Conservation (phyloP, 257 asterid species). For the Plantago ovata region DNA sequence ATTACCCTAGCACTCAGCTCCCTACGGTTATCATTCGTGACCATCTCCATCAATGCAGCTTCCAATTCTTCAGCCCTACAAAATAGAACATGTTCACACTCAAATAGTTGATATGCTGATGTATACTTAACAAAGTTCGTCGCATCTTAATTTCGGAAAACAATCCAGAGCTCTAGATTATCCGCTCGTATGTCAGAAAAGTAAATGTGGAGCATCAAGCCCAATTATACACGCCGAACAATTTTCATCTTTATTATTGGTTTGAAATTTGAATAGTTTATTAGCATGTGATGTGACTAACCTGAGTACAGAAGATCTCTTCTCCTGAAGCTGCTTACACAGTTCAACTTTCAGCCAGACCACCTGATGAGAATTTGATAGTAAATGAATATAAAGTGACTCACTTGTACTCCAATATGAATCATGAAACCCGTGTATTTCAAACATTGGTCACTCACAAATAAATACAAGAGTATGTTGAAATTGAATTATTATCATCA, state of each 20-base stretch:
- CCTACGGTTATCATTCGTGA: conserved; percentile 75
- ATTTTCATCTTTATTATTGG: conserved; percentile 2
- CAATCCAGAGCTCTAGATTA: not conserved
- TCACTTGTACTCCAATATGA: conserved; percentile 7
- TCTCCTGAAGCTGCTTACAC: conserved; percentile 76
- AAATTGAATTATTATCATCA: too few relatives aligned
- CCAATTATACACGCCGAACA: not conserved
- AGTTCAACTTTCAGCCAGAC: conserved; percentile 87
- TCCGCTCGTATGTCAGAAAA: not conserved
- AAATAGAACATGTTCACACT: conserved; percentile 18
- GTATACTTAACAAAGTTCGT: conserved; percentile 5
- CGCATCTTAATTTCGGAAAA: not conserved
- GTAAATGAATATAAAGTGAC: conserved; percentile 23
- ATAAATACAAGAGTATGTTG: too few relatives aligned
- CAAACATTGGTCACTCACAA: not conserved
- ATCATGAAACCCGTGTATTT: conserved; percentile 5
- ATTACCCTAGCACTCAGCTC: conserved; percentile 81
- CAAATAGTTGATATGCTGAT: not conserved
- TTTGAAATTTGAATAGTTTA: not conserved
- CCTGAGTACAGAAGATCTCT: conserved; percentile 80
- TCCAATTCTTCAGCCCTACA: conserved; percentile 89
- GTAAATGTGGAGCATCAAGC: not conserved
- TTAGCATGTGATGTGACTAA: conserved; percentile 25
- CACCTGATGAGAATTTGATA: conserved; percentile 53
- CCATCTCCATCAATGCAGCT: conserved; percentile 88